Evolutionary conservation across 345 rosid species (phyloP).

Genomic region (Pugionium dolabratum): DNA sequence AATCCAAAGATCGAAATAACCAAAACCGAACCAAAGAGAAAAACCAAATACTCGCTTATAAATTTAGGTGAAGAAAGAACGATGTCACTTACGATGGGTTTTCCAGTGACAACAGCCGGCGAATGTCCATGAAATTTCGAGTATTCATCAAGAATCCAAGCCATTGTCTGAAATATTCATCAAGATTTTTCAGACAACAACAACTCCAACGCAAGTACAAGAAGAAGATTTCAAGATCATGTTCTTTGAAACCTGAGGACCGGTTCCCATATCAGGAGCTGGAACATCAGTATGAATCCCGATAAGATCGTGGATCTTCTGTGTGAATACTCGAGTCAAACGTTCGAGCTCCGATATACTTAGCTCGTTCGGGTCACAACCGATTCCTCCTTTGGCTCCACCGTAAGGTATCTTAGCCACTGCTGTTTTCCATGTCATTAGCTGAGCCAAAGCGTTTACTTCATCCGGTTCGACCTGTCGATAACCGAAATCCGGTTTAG

Average conservation of each 20-base stretch:
- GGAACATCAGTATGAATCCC: conserved; percentile 95
- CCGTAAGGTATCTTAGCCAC: conserved; percentile 97
- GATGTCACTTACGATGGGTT: conserved; percentile 66
- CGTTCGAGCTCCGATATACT: conserved; percentile 80
- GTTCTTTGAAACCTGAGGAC: conserved; percentile 66
- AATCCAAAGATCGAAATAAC: too few species aligned
- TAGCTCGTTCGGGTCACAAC: conserved; percentile 70
- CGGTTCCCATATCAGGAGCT: conserved; percentile 98
- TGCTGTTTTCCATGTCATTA: conserved; percentile 99
- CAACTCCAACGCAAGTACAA: neutral
- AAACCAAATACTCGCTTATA: too few species aligned
- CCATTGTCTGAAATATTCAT: conserved; percentile 68
- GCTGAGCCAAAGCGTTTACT: conserved; percentile 92
- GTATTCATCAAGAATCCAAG: conserved; percentile 98
- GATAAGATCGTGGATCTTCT: conserved; percentile 87
- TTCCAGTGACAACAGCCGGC: conserved; percentile 94
- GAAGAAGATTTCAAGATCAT: neutral
- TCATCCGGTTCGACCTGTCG: conserved; percentile 91
- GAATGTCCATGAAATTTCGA: conserved; percentile 94
- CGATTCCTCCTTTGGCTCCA: conserved; percentile 98
- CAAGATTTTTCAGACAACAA: conserved; percentile 18
- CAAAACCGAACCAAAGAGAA: neutral
- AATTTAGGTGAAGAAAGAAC: neutral
- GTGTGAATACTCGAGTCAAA: conserved; percentile 92
- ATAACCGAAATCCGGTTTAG: conserved; percentile 1